Base-by-base conservation (phyloP, 129 eudicot genomes). In the Ambrosia artemisiifolia region DNA sequence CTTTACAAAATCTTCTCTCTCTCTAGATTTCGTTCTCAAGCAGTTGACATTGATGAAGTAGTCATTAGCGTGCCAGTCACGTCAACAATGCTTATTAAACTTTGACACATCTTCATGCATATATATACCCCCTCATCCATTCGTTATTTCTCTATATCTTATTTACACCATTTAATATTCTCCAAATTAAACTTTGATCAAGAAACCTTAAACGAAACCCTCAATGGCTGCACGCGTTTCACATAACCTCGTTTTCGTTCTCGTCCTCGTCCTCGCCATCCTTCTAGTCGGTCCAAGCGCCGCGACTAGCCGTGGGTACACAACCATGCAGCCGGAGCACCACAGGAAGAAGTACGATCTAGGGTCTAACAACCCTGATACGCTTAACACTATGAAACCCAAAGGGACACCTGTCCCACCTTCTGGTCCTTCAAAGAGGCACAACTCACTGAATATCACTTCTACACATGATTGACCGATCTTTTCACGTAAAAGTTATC, bases 401-500 rank as follows among this genome's bases (percentile, higher is more conserved):
- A 91, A 85, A 84, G 91, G 89, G 63, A 50, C 9, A 1, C 85
- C 74, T 16, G 70, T 80, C 32, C 95, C 97, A 18, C 88, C 89
- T 34, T 90, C 96, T 19, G 97, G 87, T 53, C 97, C 97, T 9
- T 91, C 97, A 33, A 83, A 85, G 66, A 73, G 95, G 54, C 97
- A 91, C 77, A 91, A 90, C 42, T 81, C 83, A 12, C 49, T 74
- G 71, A 85, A 72, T 68, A 47, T 65, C 38, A 67, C 77, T 13
- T 50, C 74, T 12, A 83, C 80, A 16, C 30, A 49, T 32, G 76
- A 75, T 48, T 50, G 66, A 79, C 46, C 3, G 28, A 24, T 33
- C 14, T 56, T 18, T 56, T 18, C 3, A 10, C 17, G 16, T 43
- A 36, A 47, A 71, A 16, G 48, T 50, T 65, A 50, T 62, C 46